Evolutionary conservation across 164 flowering plant genomes (phyloP).

Genomic region (Platanus orientalis): DNA sequence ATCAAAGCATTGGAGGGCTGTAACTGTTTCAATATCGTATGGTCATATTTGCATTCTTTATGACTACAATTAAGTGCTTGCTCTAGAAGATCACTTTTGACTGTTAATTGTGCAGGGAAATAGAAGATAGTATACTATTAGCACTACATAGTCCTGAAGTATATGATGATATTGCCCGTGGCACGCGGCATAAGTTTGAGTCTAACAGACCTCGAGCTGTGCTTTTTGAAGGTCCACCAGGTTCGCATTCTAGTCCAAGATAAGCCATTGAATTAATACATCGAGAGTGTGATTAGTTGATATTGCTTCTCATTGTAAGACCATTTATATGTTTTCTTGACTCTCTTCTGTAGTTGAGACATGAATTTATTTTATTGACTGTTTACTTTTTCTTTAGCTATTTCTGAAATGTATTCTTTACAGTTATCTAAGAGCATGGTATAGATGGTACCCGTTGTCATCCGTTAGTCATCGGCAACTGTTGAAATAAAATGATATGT

Average conservation of each 20-base stretch:
- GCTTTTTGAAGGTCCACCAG: conserved; percentile 99
- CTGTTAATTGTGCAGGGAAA: conserved; percentile 49
- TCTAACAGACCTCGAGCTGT: conserved; percentile 95
- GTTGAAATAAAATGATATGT: too few species aligned
- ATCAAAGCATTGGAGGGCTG: background rate
- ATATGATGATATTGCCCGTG: conserved; percentile 92
- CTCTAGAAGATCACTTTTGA: background rate
- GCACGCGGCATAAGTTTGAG: conserved; percentile 88
- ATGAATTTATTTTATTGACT: too few species aligned
- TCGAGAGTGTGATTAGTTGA: conserved; percentile 4
- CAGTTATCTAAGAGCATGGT: too few species aligned
- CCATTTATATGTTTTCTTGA: background rate
- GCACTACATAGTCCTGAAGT: conserved; percentile 85
- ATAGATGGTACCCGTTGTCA: too few species aligned
- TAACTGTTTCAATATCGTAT: background rate
- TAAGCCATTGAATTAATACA: background rate
- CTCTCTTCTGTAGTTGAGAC: too few species aligned
- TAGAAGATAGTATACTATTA: conserved; percentile 80
- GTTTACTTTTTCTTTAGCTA: too few species aligned
- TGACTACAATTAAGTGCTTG: background rate
- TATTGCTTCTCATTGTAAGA: background rate
- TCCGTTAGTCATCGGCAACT: too few species aligned
- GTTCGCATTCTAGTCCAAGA: conserved; percentile 27
- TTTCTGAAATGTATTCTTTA: too few species aligned
- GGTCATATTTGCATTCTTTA: background rate